Evolutionary conservation across 257 asterid species (phyloP).

Genomic region (Solanum habrochaites): DNA sequence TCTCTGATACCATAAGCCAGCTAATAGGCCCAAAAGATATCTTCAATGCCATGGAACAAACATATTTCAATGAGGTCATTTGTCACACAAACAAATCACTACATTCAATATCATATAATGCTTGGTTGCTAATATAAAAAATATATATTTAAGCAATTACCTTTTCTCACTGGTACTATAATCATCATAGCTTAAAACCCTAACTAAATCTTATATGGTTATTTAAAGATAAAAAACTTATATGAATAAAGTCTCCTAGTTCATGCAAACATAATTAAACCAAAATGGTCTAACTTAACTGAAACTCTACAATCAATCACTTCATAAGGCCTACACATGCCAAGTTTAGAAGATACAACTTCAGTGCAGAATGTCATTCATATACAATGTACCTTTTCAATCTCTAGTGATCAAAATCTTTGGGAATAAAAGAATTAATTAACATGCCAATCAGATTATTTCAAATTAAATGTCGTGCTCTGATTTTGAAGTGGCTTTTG

Average conservation of each 20-base stretch:
- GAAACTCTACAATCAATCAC: background rate
- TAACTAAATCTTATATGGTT: background rate
- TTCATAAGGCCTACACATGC: background rate
- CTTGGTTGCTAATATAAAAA: background rate
- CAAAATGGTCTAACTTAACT: background rate
- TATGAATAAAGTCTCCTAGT: background rate
- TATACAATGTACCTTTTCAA: background rate
- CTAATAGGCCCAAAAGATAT: slow-evolving; percentile 97
- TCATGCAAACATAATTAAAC: background rate
- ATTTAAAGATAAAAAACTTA: background rate
- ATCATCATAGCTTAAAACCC: background rate
- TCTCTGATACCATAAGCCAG: slow-evolving; percentile 99
- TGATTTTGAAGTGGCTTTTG: background rate
- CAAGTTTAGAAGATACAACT: background rate
- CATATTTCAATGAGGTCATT: background rate
- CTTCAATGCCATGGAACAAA: slow-evolving; percentile 19
- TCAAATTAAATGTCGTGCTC: background rate
- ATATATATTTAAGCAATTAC: background rate
- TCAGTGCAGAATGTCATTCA: background rate
- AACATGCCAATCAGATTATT: background rate
- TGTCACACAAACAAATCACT: background rate
- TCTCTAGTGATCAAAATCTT: background rate
- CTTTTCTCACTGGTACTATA: background rate
- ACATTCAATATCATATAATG: background rate
- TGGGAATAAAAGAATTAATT: background rate